phyloP scores from a whole-genome alignment of 345 rosid species.

The Salix koriyanagi region DNA sequence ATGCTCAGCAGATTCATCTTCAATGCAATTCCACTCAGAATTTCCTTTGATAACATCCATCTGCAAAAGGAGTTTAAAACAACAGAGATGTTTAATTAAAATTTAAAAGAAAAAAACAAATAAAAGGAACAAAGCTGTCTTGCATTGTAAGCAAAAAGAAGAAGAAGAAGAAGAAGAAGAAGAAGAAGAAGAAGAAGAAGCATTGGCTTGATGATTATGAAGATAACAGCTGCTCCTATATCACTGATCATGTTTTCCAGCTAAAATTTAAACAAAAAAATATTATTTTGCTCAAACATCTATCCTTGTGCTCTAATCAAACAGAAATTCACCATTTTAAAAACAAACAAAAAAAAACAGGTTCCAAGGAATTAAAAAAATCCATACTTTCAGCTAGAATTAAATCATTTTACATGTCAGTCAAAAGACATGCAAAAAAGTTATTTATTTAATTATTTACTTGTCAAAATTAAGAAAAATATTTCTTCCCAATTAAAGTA shows the following conservation, averaged over 20 bases:
- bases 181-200: background rate
- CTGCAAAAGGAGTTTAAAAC: slow-evolving; percentile 16
- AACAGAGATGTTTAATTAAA: background rate
- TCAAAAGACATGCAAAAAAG: background rate
- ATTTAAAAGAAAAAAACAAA: slow-evolving; percentile 2
- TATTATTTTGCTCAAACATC: background rate
- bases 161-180: background rate
- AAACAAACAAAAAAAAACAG: background rate
- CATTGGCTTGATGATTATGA: background rate
- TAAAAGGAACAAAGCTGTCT: background rate
- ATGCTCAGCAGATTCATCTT: slow-evolving; percentile 32
- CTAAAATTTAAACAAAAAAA: background rate
- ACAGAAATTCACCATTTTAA: background rate
- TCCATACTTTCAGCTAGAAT: background rate
- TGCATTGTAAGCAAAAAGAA: background rate
- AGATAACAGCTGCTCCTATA: background rate
- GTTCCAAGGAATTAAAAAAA: background rate
- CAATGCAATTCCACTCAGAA: slow-evolving; percentile 21
- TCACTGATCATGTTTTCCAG: background rate
- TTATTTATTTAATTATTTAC: background rate
- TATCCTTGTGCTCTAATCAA: background rate
- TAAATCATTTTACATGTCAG: background rate
- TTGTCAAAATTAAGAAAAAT: background rate
- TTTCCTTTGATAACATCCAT: slow-evolving; percentile 37
- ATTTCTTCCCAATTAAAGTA: background rate